Evolutionary conservation across 1,139 yeast genomes (phyloP).

Genomic region (Saccharomyces hybrid): DNA sequence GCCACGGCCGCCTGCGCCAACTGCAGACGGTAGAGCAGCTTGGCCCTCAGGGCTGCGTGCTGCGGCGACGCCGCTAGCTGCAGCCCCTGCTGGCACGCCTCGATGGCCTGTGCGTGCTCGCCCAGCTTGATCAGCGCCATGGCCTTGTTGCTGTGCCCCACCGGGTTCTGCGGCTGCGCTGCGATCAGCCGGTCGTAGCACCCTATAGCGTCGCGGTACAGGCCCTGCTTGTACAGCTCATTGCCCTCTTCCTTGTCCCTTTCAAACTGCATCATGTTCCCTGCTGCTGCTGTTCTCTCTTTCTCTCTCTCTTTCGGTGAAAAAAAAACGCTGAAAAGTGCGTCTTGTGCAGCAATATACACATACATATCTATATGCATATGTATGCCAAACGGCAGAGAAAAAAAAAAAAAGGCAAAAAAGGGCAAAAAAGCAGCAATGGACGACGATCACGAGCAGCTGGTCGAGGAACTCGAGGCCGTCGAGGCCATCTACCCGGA

Average conservation of each 20-base stretch:
- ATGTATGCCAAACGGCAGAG: neutral
- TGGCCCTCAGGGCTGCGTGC: conserved; percentile 35
- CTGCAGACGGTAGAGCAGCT: conserved; percentile 53
- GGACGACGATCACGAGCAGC: conserved; percentile 38
- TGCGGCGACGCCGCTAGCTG: conserved; percentile 20
- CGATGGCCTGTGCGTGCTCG: conserved; percentile 49
- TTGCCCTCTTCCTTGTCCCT: conserved; percentile 48
- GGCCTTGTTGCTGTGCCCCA: conserved; percentile 72
- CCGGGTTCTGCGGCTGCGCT: conserved; percentile 48
- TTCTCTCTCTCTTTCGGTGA: neutral
- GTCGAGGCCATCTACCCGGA: conserved; percentile 86
- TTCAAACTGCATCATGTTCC: conserved; percentile 22
- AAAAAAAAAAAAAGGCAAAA: neutral
- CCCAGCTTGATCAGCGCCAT: conserved; percentile 56
- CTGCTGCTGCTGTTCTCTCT: neutral
- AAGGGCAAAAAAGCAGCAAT: conserved; percentile 2
- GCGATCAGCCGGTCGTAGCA: conserved; percentile 60
- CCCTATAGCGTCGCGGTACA: conserved; percentile 50
- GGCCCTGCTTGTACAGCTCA: conserved; percentile 47
- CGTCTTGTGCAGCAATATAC: neutral
- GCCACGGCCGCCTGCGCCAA: conserved; percentile 31
- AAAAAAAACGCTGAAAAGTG: conserved; percentile 1
- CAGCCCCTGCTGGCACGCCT: conserved; percentile 55
- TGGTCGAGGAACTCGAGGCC: conserved; percentile 72
- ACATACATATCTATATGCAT: neutral